Evolutionary conservation across 2,329 filamentous ascomycete species (phyloP), one percentile per base, ranked within the genome.

Genomic region (Elsinoe arachidis): DNA sequence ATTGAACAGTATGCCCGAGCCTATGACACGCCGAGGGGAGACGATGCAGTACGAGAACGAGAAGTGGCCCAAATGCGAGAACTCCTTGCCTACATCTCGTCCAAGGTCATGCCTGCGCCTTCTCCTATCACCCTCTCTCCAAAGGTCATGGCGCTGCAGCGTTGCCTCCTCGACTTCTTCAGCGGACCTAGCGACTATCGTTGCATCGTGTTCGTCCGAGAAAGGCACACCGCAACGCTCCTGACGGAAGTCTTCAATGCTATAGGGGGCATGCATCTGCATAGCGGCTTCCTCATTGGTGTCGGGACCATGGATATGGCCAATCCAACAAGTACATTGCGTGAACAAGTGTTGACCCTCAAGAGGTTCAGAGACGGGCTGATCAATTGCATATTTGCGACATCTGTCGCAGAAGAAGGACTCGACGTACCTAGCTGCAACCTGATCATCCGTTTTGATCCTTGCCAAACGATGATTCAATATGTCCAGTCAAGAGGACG

Each of bases 401-500:
- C 83, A 6, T 83, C 81, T 11, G 80, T 85, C 1, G 83, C 81
- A 2, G 83, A 86, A 66, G 83, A 86, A 70, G 83, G 83, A 0
- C 76, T 86, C 6, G 83, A 86, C 65, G 83, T 85, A 19, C 82
- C 82, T 3, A 80, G 83, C 59, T 86, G 83, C 70, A 85, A 85
- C 61, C 68, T 85, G n/a, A 78, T 85, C 10, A 72, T 85, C 23
- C 76, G 91, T 1, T 99, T 96, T 65, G 90, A 97, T 67, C 79
- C 95, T 2, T 96, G 90, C 71, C 78, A 80, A 10, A 96, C 92
- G 0, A 84, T 96, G 70, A 97, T 97, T 55, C 88, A 95, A 66
- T 97, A 96, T 67, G 85, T 97, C 17, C 93, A 99, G 69, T 96
- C 91, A 12, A 82, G 90, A 61, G 93, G 93, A 0, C 82, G 93